Base-by-base conservation (phyloP, 116 monocot species). In the Zostera marina region DNA sequence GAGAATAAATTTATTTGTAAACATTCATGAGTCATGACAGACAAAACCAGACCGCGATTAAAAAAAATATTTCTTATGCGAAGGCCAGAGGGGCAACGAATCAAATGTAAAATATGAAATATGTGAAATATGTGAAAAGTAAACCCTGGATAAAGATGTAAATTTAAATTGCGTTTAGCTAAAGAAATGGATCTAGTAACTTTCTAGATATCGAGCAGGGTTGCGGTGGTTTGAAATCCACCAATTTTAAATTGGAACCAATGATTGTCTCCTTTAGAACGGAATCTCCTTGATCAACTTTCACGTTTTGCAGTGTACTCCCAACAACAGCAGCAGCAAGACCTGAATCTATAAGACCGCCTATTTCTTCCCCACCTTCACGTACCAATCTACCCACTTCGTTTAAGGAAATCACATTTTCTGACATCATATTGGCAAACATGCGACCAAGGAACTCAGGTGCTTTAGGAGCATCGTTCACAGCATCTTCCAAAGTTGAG, bases 401-500 rank as follows among this genome's bases (percentile, higher is more conserved):
- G 17, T 25, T 56, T 23, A 93, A 65, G 4, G 77, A 21, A 15
- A 84, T 54, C n/a, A 81, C 62, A 56, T 70, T 52, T 64, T 88
- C 87, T 38, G 65, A 21, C 19, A 81, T 47, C 38, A 84, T 60
- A 42, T 63, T 81, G 0, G 76, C 81, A 43, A 84, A 75, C 6
- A 93, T 66, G 11, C 64, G 64, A 8, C 93, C 88, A n/a, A 93
- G 75, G 67, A 84, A 93, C 56, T 93, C 88, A 8, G 81, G 66
- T 6, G 92, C 92, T 72, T 57, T 87, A 9, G 93, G 93, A 58
- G 88, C 88, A 69, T 93, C 88, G 44, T 72, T 88, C 10, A 88
- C 66, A 3, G 84, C 69, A 52, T 93, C 93, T 67, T 93, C 93
- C 65, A 93, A 71, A 17, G 54, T 46, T 7, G 53, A 65, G 2